Evolutionary conservation across 768 basidiomycete genomes (phyloP).

Genomic region (Hortiboletus flavorubellus): DNA sequence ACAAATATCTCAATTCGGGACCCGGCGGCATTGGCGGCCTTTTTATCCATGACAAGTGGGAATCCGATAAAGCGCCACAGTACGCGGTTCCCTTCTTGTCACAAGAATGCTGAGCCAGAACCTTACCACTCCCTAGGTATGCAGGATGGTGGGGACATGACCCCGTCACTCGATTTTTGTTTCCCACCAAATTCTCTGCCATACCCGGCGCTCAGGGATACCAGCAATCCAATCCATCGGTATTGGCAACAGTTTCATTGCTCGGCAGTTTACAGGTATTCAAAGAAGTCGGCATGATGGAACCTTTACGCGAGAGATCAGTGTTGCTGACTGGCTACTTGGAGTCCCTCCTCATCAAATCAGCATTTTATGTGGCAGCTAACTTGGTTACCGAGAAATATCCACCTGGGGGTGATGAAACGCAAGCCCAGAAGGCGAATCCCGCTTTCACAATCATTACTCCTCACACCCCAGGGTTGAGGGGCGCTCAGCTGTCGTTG

Average conservation of each 20-base stretch:
- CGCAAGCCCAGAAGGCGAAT: conserved; percentile 1
- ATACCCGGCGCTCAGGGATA: conserved; percentile 91
- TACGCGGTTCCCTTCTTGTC: conserved; percentile 34
- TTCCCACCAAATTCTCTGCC: conserved; percentile 81
- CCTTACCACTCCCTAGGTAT: conserved; percentile 46
- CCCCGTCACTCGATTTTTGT: conserved; percentile 79
- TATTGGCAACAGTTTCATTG: conserved; percentile 74
- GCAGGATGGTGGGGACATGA: conserved; percentile 99
- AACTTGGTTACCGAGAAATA: conserved; percentile 32
- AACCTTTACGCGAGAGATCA: conserved; percentile 63
- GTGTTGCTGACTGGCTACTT: conserved; percentile 67
- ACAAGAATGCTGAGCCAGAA: conserved; percentile 2
- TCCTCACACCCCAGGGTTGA: conserved; percentile 57
- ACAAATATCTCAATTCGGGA: conserved; percentile 96
- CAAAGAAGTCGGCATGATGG: conserved; percentile 74
- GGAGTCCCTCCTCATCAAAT: conserved; percentile 58
- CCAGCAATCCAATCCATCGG: conserved; percentile 93
- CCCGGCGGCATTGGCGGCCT: conserved; percentile 97
- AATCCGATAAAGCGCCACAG: conserved; percentile 59
- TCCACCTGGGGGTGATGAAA: conserved; percentile 20
- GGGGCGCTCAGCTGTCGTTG: conserved; percentile 88
- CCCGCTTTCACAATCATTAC: conserved; percentile 91
- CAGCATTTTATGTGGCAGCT: conserved; percentile 59
- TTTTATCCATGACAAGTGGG: conserved; percentile 84
- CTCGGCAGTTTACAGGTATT: conserved; percentile 82